Conservation (phyloP, 371 early-diverging fungal genomes). For the Choanephora cucurbitarum region DNA sequence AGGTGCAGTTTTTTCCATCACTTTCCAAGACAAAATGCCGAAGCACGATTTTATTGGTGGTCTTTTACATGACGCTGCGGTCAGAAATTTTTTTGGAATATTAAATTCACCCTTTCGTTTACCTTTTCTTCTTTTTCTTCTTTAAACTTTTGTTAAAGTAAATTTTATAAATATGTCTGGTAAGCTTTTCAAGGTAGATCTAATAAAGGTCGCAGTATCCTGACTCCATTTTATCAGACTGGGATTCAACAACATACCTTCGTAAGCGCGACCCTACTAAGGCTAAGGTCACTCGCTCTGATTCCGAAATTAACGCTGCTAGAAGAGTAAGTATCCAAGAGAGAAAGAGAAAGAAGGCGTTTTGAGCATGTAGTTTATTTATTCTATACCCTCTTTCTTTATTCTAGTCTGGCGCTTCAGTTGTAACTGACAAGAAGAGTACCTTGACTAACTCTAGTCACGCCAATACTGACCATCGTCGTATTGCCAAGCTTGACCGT, state of each 20-base stretch:
- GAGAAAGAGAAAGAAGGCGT: background rate
- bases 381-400: background rate
- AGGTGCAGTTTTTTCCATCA: constrained; percentile 17
- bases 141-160: constrained; percentile 2
- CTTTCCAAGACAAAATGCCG: constrained; percentile 12
- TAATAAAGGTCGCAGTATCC: background rate
- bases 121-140: constrained; percentile 8
- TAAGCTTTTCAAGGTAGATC: constrained; percentile 6
- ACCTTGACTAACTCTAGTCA: constrained; percentile 66
- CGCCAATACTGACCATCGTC: constrained; percentile 73
- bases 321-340: constrained; percentile 50
- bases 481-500: constrained; percentile 89
- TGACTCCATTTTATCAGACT: constrained; percentile 45
- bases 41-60: constrained; percentile 9
- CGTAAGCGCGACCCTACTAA: constrained; percentile 71
- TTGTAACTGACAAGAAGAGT: constrained; percentile 70
- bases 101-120: background rate
- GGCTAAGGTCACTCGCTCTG: constrained; percentile 66
- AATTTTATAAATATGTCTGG: constrained; percentile 26
- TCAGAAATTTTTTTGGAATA: background rate
- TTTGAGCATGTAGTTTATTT: background rate
- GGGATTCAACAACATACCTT: constrained; percentile 79
- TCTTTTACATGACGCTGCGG: background rate
- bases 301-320: constrained; percentile 81
- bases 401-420: constrained; percentile 58